Evolutionary conservation across 2,329 filamentous ascomycete genomes (phyloP), one percentile per base, ranked within the genome.

Genomic region (Dothiorella sarmentorum): DNA sequence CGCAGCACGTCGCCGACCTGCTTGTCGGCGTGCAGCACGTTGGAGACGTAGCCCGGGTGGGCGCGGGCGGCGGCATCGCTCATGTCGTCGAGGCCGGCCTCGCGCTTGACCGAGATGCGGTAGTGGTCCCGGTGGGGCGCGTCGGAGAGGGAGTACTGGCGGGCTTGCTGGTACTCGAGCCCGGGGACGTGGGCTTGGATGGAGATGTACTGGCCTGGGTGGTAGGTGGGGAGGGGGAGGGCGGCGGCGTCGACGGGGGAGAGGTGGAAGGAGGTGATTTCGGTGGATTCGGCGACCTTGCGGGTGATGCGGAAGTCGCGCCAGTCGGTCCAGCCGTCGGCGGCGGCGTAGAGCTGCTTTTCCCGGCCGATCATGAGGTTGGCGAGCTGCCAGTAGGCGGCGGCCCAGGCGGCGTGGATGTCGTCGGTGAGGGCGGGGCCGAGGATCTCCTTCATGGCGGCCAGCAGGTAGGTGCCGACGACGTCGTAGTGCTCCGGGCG

Each of bases 131-230:
- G 73, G 2, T 76, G 76, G 2, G 85, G 86, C 51, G 82, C 78
- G 63, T 90, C 86, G 66, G 83, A 87, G 61, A 91, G 78, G 24
- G 86, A 89, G 73, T 90, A 91, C 71, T 91, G 88, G 29, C 88
- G 78, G 17, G 84, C 80, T 71, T 91, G 88, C 63, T 78, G 73
- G 68, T 84, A 79, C 20, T 26, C 22, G 22, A 88, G 78, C 47
- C 77, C 75, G 1, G 83, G 81, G 0, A 88, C 79, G 51, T 80
- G 76, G 7, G 86, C 70, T 51, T 81, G 80, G 45, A 90, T 73
- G 0, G 85, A 87, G 61, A 89, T 80, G 68, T 90, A 91, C 72
- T 91, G 88, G 33, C 89, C 89, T 0, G 88, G 87, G 59, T 81
- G 77, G 76, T 83, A 91, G 0, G 67, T 43, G 0, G 87, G 87